Evolutionary conservation across 192 early-diverging fungal genomes (phyloP), one percentile per base, ranked within the genome.

Genomic region (Obelidium mucronatum): DNA sequence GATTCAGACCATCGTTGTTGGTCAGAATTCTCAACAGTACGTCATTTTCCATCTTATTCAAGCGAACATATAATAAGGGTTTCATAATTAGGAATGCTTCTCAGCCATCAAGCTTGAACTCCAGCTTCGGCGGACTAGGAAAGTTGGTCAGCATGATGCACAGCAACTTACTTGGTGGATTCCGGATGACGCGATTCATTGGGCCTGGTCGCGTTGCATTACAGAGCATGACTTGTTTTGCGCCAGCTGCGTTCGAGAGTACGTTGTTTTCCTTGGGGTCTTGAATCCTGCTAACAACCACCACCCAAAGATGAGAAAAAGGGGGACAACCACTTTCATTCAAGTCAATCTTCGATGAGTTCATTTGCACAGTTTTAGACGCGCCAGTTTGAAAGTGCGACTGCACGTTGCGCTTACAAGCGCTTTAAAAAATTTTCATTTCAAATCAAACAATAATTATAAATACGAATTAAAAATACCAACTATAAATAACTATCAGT

Each of bases 361-460:
- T 60, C 58, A 19, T 33, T 60, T 60, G 58, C 58, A 11, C 58
- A 60, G 58, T 60, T 60, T 60, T 60, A n/a, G n/a, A n/a, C n/a
- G n/a, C n/a, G n/a, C n/a, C n/a, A n/a, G n/a, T n/a, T n/a, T n/a
- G n/a, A n/a, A n/a, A n/a, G n/a, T n/a, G n/a, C n/a, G n/a, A n/a
- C n/a, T n/a, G n/a, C n/a, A n/a, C n/a, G n/a, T n/a, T n/a, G n/a
- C n/a, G n/a, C n/a, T n/a, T n/a, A n/a, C n/a, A n/a, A n/a, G n/a
- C n/a, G n/a, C n/a, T n/a, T n/a, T n/a, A n/a, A n/a, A n/a, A n/a
- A n/a, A n/a, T n/a, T n/a, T n/a, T n/a, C n/a, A n/a, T n/a, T n/a
- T n/a, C n/a, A n/a, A n/a, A n/a, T n/a, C n/a, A n/a, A n/a, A n/a
- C n/a, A n/a, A n/a, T n/a, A n/a, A n/a, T n/a, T n/a, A n/a, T n/a